Evolutionary conservation across 805 yeast genomes (phyloP).

Genomic region (Clavispora asparagi): DNA sequence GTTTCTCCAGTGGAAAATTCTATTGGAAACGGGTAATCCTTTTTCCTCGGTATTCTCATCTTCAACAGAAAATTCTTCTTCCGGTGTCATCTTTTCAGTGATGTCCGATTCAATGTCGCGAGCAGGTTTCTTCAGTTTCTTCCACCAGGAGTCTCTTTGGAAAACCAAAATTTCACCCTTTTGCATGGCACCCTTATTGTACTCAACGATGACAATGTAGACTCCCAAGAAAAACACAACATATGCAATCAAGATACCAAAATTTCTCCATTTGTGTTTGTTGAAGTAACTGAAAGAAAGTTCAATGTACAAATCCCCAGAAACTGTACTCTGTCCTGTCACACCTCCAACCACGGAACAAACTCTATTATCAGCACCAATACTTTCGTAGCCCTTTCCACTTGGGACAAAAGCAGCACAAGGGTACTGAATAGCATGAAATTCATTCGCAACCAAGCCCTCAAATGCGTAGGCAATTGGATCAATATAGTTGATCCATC

Average conservation of each 20-base stretch:
- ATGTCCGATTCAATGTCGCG: not conserved
- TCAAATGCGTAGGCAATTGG: conserved; percentile 58
- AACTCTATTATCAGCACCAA: conserved; percentile 2
- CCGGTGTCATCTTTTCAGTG: not conserved
- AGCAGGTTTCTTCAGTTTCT: not conserved
- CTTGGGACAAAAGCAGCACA: conserved; percentile 48
- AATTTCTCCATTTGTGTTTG: conserved; percentile 57
- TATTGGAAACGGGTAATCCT: not conserved
- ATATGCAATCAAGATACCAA: conserved; percentile 58
- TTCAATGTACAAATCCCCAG: conserved; percentile 27
- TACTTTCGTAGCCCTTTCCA: conserved; percentile 26
- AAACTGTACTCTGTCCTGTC: conserved; percentile 9
- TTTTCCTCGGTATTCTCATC: not conserved
- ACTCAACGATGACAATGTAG: conserved; percentile 53
- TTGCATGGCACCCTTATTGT: conserved; percentile 56
- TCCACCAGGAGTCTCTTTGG: conserved; percentile 21
- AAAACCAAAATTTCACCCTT: conserved; percentile 68
- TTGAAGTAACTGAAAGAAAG: conserved; percentile 40
- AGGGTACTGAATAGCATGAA: conserved; percentile 38
- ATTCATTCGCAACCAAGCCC: conserved; percentile 55
- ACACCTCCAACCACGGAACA: conserved; percentile 21
- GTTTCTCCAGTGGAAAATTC: conserved; percentile 71
- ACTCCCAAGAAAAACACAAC: conserved; percentile 47
- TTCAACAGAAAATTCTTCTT: not conserved
- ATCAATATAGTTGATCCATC: conserved; percentile 59